Base-by-base conservation (phyloP, 2,329 filamentous ascomycete species). In the Fusarium duplospermum region DNA sequence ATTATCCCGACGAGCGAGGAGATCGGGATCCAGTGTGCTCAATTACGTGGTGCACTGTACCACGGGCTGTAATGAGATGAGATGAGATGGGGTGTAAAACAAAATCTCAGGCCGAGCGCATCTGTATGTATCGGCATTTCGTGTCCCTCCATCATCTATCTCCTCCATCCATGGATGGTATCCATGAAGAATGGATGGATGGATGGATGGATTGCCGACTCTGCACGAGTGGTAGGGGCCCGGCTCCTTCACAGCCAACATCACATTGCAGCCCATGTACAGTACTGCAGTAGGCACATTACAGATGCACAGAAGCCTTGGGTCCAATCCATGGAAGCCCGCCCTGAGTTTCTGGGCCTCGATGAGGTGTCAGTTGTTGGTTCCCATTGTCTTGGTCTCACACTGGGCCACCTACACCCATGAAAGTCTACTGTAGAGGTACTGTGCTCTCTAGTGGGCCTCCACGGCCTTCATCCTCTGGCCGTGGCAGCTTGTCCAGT, bases 301-400 rank as follows among this genome's bases (percentile, higher is more conserved):
- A 62, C 31, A 62, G 42, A 54, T 62, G 60, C 60, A 54, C 31
- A 62, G 60, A 62, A 62, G 45, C 45, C 60, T 33, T 52, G 42
- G 31, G 8, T 38, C 60, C 33, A 62, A 62, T 52, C 42, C 60
- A 62, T 52, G 24, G 45, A 62, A 62, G 47, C 60, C 31, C 47
- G 27, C 27, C 50, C 62, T 64, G 29, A 18, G 52, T 58, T 47
- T 64, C 62, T 64, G 29, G 38, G 47, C 56, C 31, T 54, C 24
- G 63, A 59, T 62, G 56, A 67, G 61, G 40, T 68, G 60, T 50
- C 65, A 64, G 29, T 71, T 64, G 61, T 72, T 71, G 59, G 69
- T 71, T 58, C 68, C 63, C 45, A 36, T 57, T 60, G 35, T 52
- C 60, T 59, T 58, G 47, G 16, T 40, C 20, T 62, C 9, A 20